These are phyloP conservation scores for Graphilbum fragrans DNA, from an alignment of 2,329 filamentous ascomycete species.

Conservation along the genomic window DNA sequence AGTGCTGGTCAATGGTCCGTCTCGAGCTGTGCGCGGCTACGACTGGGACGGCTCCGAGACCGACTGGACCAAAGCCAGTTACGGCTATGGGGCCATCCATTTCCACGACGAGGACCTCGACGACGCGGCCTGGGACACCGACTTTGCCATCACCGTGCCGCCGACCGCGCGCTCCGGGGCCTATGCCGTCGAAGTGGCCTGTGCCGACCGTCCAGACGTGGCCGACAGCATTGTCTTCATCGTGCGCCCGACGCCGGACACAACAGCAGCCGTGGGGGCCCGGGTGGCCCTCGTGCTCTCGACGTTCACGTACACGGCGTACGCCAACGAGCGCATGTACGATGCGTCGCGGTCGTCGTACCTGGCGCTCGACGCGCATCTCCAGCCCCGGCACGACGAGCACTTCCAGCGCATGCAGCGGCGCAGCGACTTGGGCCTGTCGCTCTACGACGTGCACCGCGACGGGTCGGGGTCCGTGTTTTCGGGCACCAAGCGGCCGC, in stretches of 20 bases:
- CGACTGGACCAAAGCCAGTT: constrained; percentile 3
- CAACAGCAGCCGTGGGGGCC: no score
- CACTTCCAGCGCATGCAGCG: constrained; percentile 1
- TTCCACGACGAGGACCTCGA: constrained; percentile 6
- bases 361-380: background rate
- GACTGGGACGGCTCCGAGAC: constrained; percentile 5
- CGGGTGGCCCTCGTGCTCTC: constrained; percentile 3
- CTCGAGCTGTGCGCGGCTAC: constrained; percentile 2
- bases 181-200: background rate
- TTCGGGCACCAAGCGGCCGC: constrained; percentile 19
- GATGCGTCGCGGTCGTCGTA: background rate
- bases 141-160: constrained; percentile 2
- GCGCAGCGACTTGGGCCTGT: constrained; percentile 20
- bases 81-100: constrained; percentile 5
- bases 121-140: constrained; percentile 4
- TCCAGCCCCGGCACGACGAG: background rate
- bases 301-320: constrained; percentile 4
- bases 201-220: background rate
- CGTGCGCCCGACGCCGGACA: constrained; percentile 1
- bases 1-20: constrained; percentile 1
- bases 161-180: background rate
- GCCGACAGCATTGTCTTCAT: constrained; percentile 1
- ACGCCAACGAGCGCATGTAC: constrained; percentile 5
- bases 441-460: constrained; percentile 22
- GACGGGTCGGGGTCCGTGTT: constrained; percentile 21